Base-by-base conservation (phyloP, 805 yeast genomes). In the Zygotorulaspora danielsina region DNA sequence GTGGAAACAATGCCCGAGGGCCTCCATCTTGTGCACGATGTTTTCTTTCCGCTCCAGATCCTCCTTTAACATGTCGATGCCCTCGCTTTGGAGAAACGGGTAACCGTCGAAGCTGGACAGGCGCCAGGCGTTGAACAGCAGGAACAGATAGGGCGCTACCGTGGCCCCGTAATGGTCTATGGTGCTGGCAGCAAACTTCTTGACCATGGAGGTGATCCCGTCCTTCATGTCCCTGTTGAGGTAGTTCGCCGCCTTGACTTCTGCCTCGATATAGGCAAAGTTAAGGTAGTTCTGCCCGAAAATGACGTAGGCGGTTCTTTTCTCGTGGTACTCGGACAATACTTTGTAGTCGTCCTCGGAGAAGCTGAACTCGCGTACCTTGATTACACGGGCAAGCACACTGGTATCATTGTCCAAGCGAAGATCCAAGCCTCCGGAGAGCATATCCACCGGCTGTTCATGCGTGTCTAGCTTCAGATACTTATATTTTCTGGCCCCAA, bases 151-250 rank as follows among this genome's bases (percentile, higher is more conserved):
- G n/a, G 34, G 34, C 6, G 24, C 24, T 9, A 31, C 24, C 24
- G 12, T 31, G 24, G 22, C 22, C 22, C 34, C 34, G 13, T 31
- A 31, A 11, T 31, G 24, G 17, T 31, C 34, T 18, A 31, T 19
- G 24, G 34, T 31, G 34, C 24, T 19, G 2, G 34, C 24, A 9
- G 24, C 22, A 18, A 31, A n/a, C 24, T 31, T 31, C 34, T 31
- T 31, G 24, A 31, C 34, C 34, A 31, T 31, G 13, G 24, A 17
- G 24, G 34, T 31, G 34, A 31, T 31, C n/a, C 34, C 34, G 13
- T 31, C 34, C 19, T 31, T 31, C 34, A 18, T 31, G 34, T 31
- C 24, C 8, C 17, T 19, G 15, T 31, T 31, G 11, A 31, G 34
- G 19, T 31, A 17, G 24, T 31, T 19, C n/a, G 24, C n/a, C 4